Evolutionary conservation across 805 yeast species (phyloP).

Genomic region (Ogataea methanolica): DNA sequence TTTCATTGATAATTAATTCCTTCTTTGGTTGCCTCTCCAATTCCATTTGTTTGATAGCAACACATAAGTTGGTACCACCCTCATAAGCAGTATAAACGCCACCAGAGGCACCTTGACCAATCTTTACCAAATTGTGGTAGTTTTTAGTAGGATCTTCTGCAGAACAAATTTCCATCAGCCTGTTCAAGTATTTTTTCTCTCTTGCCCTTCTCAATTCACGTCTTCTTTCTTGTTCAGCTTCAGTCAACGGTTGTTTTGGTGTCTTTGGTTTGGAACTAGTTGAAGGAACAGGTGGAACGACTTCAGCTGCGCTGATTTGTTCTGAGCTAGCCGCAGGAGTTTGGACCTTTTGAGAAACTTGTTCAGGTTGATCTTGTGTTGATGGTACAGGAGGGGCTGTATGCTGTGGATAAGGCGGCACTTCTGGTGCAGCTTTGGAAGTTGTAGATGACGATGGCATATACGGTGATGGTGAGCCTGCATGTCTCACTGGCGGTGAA

Average conservation of each 20-base stretch:
- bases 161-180: constrained; percentile 71
- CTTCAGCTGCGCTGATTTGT: background rate
- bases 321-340: background rate
- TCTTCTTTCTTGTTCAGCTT: constrained; percentile 59
- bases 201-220: constrained; percentile 73
- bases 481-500: background rate
- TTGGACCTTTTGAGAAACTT: background rate
- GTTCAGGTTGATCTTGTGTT: background rate
- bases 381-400: background rate
- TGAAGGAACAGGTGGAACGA: constrained; percentile 29
- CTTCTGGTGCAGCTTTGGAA: background rate
- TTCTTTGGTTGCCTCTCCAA: constrained; percentile 92
- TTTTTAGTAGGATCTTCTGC: constrained; percentile 76
- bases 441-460: too few species aligned
- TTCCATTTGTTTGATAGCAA: constrained; percentile 97
- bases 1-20: constrained; percentile 91
- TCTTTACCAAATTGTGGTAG: constrained; percentile 68
- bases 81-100: constrained; percentile 90
- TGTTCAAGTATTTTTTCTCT: constrained; percentile 67
- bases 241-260: constrained; percentile 36
- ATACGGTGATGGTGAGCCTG: too few species aligned
- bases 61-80: constrained; percentile 48
- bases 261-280: constrained; percentile 14
- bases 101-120: constrained; percentile 99
- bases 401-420: background rate